These are phyloP conservation scores for Scedosporium aurantiacum DNA, from an alignment of 2,329 filamentous ascomycete genomes.

Conservation along the genomic window DNA sequence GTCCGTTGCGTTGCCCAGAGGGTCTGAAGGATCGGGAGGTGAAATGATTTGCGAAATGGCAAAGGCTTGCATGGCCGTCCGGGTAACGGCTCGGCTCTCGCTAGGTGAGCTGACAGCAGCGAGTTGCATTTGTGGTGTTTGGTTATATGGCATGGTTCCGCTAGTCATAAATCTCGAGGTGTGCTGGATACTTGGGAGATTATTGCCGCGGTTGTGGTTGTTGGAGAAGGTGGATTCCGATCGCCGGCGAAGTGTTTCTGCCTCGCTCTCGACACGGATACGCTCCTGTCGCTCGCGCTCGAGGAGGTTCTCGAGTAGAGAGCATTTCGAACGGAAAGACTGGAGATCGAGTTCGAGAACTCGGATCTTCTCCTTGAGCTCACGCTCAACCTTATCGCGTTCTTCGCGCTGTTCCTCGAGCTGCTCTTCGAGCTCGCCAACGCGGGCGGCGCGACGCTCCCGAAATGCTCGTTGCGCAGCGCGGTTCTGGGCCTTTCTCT, in stretches of 20 bases:
- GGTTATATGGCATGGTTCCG: background rate
- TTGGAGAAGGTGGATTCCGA: constrained; percentile 12
- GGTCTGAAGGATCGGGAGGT: constrained; percentile 33
- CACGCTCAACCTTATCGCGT: constrained; percentile 45
- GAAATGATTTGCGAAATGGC: constrained; percentile 49
- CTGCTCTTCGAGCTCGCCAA: constrained; percentile 63
- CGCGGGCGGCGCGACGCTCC: constrained; percentile 73
- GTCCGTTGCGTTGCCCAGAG: constrained; percentile 18
- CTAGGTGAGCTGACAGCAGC: background rate
- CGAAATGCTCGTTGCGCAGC: constrained; percentile 85
- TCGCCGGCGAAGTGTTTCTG: constrained; percentile 22
- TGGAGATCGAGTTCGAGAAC: constrained; percentile 56
- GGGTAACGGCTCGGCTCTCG: background rate
- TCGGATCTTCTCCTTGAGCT: constrained; percentile 44
- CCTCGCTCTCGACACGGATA: constrained; percentile 29
- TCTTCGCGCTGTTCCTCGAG: constrained; percentile 49
- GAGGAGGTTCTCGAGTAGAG: constrained; percentile 52
- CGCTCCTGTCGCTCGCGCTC: constrained; percentile 44
- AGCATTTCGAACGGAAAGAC: constrained; percentile 50
- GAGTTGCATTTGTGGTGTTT: background rate
- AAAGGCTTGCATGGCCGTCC: constrained; percentile 28
- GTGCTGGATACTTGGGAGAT: constrained; percentile 9
- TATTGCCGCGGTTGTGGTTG: constrained; percentile 7
- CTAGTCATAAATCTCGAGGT: background rate
- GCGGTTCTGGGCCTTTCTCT: constrained; percentile 89